These are phyloP conservation scores for Plectosphaerella sp. DNA, from an alignment of 2,329 filamentous ascomycete genomes.

Conservation along the genomic window DNA sequence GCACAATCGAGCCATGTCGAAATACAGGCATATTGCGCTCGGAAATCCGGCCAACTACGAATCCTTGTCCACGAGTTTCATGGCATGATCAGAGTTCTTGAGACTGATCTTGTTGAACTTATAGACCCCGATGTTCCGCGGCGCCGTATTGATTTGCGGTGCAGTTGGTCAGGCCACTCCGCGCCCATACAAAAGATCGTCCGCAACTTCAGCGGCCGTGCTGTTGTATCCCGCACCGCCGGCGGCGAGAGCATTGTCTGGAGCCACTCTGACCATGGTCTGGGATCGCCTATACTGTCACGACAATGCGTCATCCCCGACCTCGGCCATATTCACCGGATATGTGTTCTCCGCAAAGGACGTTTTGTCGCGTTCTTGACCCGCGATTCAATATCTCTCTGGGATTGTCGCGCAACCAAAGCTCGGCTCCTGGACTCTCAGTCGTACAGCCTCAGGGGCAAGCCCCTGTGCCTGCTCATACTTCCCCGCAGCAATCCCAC, in stretches of 20 bases:
- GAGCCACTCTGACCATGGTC: constrained; percentile 56
- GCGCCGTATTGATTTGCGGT: constrained; percentile 55
- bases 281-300: constrained; percentile 48
- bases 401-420: constrained; percentile 65
- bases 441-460: constrained; percentile 58
- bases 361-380: constrained; percentile 78
- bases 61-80: constrained; percentile 82
- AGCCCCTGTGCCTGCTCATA: constrained; percentile 74
- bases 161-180: constrained; percentile 81
- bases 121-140: constrained; percentile 67
- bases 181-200: constrained; percentile 79
- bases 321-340: constrained; percentile 70
- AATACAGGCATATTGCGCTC: constrained; percentile 69
- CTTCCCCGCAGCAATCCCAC: constrained; percentile 60
- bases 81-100: constrained; percentile 77
- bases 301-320: constrained; percentile 66
- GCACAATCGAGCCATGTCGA: constrained; percentile 49
- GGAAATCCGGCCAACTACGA: constrained; percentile 58
- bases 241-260: constrained; percentile 79
- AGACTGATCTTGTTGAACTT: constrained; percentile 71
- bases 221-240: constrained; percentile 75
- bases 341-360: constrained; percentile 72
- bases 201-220: constrained; percentile 74
- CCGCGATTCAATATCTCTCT: constrained; percentile 65
- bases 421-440: constrained; percentile 56